Evolutionary conservation across 192 early-diverging fungal species (phyloP).

Genomic region (Podochytrium sp.): DNA sequence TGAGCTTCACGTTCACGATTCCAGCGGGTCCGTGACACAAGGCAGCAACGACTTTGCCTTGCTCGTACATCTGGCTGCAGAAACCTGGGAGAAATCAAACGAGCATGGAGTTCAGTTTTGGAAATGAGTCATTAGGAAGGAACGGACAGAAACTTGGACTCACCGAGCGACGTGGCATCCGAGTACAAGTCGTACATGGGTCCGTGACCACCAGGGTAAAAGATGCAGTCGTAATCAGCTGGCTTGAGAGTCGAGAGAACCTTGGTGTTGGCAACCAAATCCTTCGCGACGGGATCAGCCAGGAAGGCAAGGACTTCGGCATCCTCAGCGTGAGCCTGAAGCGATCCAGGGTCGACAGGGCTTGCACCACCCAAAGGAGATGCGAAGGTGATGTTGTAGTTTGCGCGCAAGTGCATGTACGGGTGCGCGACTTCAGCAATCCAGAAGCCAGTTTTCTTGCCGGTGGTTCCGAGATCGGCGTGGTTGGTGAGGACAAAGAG

Average conservation of each 20-base stretch:
- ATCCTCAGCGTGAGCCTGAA: conserved; percentile 55
- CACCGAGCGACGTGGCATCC: conserved; percentile 42
- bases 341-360: conserved; percentile 52
- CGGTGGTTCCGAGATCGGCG: conserved; percentile 37
- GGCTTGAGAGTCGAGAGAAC: conserved; percentile 41
- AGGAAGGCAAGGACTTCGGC: conserved; percentile 40
- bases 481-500: conserved; percentile 45
- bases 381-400: conserved; percentile 58
- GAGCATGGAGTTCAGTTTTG: background rate
- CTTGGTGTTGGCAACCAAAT: conserved; percentile 48
- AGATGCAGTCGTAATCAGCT: conserved; percentile 48
- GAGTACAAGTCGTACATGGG: conserved; percentile 59
- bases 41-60: conserved; percentile 52
- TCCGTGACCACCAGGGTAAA: conserved; percentile 65
- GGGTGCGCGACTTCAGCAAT: conserved; percentile 61
- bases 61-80: conserved; percentile 50
- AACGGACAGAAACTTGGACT: background rate
- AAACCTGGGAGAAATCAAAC: conserved; percentile 2
- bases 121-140: background rate
- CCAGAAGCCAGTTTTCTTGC: conserved; percentile 33
- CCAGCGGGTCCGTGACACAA: conserved; percentile 74
- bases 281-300: conserved; percentile 32
- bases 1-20: conserved; percentile 63
- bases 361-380: conserved; percentile 59
- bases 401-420: conserved; percentile 41